phyloP scores from a whole-genome alignment of 345 rosid genomes.

The Brassica cretica region DNA sequence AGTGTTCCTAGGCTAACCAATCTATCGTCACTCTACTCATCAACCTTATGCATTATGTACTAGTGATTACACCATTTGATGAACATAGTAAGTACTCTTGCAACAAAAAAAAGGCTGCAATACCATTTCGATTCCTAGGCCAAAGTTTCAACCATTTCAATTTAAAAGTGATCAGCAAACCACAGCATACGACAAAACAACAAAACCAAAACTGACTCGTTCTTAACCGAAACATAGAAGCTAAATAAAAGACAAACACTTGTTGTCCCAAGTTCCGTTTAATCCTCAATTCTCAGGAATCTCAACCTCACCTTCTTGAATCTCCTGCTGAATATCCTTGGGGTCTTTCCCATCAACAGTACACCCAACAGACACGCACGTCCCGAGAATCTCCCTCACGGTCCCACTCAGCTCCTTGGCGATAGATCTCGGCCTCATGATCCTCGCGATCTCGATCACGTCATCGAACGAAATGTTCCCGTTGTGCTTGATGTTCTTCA shows the following conservation, averaged over 20 bases:
- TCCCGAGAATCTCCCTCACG: constrained; percentile 73
- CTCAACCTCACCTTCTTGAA: constrained; percentile 61
- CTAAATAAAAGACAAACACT: constrained; percentile 5
- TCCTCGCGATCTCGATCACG: constrained; percentile 70
- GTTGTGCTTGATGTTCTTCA: constrained; percentile 67
- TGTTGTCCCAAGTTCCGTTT: neutral
- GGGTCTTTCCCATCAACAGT: constrained; percentile 76
- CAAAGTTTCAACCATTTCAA: neutral
- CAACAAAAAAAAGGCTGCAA: neutral
- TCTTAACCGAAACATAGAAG: constrained; percentile 17
- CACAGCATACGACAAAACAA: constrained; percentile 4
- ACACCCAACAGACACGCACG: constrained; percentile 77
- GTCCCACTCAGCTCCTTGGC: constrained; percentile 66
- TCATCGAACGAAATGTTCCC: constrained; percentile 68
- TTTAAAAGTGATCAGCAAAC: neutral
- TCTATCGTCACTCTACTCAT: neutral
- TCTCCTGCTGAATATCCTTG: constrained; percentile 65
- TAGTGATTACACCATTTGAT: neutral
- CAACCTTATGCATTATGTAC: neutral
- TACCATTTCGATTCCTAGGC: neutral
- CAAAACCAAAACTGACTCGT: constrained; percentile 44
- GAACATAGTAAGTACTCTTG: neutral
- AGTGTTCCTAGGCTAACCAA: neutral
- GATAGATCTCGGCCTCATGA: constrained; percentile 69
- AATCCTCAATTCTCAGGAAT: constrained; percentile 48